These are phyloP conservation scores for Chalciporus piperatus DNA, from an alignment of 768 basidiomycete genomes.

Conservation along the genomic window DNA sequence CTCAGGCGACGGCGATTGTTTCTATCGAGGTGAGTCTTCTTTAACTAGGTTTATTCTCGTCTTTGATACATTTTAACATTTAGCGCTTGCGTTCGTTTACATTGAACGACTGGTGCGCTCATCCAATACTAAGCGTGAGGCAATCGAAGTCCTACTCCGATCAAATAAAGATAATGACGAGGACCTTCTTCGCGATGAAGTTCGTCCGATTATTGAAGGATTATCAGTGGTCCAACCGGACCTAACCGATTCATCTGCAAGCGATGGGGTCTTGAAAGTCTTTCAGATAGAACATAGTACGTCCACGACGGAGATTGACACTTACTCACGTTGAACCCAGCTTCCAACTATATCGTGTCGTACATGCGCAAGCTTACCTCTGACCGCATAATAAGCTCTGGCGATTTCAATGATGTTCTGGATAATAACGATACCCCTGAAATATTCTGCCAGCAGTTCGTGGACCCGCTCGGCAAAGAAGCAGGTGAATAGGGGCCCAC, in stretches of 20 bases:
- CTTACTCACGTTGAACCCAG: conserved; percentile 30
- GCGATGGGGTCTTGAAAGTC: conserved; percentile 33
- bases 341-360: conserved; percentile 71
- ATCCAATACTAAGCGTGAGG: conserved; percentile 7
- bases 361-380: conserved; percentile 83
- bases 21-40: conserved; percentile 74
- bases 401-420: conserved; percentile 58
- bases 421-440: too few species aligned
- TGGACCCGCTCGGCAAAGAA: conserved; percentile 76
- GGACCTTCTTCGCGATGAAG: conserved; percentile 56
- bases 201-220: conserved; percentile 59
- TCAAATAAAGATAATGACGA: too few species aligned
- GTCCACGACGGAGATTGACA: conserved; percentile 5
- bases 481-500: conserved; percentile 47
- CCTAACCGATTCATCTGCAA: conserved; percentile 34
- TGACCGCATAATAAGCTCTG: conserved; percentile 73
- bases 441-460: conserved; percentile 43
- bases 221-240: conserved; percentile 47
- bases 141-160: conserved; percentile 33
- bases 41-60: neutral
- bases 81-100: conserved; percentile 82
- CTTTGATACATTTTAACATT: conserved; percentile 17
- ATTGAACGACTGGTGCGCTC: conserved; percentile 63
- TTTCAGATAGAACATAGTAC: conserved; percentile 57
- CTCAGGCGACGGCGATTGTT: conserved; percentile 86